phyloP scores from a whole-genome alignment of 2,329 filamentous ascomycete species.

The Microsporum ferrugineum region DNA sequence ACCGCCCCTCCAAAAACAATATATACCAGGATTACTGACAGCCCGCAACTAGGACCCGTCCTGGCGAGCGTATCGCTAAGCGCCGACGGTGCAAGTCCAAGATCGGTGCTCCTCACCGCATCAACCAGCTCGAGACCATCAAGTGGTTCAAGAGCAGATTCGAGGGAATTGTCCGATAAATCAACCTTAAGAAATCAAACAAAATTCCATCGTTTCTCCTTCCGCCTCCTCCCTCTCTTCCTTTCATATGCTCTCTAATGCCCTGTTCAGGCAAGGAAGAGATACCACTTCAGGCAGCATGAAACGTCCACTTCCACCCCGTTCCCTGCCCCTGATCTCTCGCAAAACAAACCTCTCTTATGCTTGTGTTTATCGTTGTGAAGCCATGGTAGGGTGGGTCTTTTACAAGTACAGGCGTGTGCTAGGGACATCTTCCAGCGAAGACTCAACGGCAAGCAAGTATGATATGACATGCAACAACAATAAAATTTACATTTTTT shows the following conservation, averaged over 20 bases:
- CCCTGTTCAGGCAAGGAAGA: not conserved
- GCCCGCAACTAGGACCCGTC: slow-evolving; percentile 57
- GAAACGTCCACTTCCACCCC: not conserved
- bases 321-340: not conserved
- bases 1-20: not conserved
- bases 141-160: slow-evolving; percentile 97
- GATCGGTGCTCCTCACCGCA: slow-evolving; percentile 80
- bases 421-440: not conserved
- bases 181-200: slow-evolving; percentile 1
- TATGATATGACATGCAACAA: slow-evolving; percentile 9
- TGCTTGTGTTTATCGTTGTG: not conserved
- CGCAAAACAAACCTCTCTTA: not conserved
- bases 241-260: slow-evolving; percentile 1
- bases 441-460: slow-evolving; percentile 1
- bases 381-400: not conserved
- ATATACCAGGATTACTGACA: not conserved
- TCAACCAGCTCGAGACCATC: slow-evolving; percentile 89
- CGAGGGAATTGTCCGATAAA: slow-evolving; percentile 98
- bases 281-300: not conserved
- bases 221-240: not conserved
- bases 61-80: slow-evolving; percentile 94
- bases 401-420: not conserved
- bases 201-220: not conserved
- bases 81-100: slow-evolving; percentile 79
- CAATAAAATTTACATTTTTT: slow-evolving; percentile 7